A percentile compares a stretch with the other conserved stretches of the same genome.
phyloP scores from a whole-genome alignment of 306 rosid genomes.

The Vigna nakashimae region DNA sequence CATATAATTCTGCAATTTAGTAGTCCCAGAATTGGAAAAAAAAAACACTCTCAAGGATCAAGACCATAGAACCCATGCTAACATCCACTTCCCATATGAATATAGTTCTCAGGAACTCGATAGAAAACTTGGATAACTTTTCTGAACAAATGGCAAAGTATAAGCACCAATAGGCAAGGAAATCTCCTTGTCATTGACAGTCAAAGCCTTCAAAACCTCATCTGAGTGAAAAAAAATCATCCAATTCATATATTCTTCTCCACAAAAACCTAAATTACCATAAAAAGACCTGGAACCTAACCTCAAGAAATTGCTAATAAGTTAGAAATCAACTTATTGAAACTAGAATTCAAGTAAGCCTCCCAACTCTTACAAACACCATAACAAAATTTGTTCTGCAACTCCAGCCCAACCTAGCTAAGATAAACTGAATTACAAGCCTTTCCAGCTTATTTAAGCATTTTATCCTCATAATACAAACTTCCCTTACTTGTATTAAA shows the following conservation, averaged over 20 bases:
- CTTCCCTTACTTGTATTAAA: too few species aligned
- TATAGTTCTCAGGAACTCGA: constrained; percentile 19
- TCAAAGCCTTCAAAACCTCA: constrained; percentile 13
- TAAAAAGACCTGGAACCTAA: neutral
- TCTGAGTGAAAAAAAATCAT: neutral
- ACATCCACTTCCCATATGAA: neutral
- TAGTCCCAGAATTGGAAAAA: neutral
- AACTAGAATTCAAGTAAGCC: constrained; percentile 6
- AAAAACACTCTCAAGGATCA: neutral
- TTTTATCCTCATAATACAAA: neutral
- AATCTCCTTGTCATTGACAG: constrained; percentile 20
- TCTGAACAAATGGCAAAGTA: neutral
- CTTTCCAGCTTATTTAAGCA: constrained; percentile 3
- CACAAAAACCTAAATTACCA: neutral
- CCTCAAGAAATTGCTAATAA: neutral
- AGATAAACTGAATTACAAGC: neutral
- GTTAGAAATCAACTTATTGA: neutral
- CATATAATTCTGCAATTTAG: neutral
- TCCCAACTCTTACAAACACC: neutral
- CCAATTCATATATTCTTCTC: constrained; percentile 17
- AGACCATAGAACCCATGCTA: constrained; percentile 19
- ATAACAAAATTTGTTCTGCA: neutral
- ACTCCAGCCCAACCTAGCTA: neutral
- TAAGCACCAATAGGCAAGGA: neutral
- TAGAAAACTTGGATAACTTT: constrained; percentile 9